Evolutionary conservation across 176 grass and related monocot genomes (phyloP), one percentile per base, ranked within the genome.

Genomic region (Triticum urartu): DNA sequence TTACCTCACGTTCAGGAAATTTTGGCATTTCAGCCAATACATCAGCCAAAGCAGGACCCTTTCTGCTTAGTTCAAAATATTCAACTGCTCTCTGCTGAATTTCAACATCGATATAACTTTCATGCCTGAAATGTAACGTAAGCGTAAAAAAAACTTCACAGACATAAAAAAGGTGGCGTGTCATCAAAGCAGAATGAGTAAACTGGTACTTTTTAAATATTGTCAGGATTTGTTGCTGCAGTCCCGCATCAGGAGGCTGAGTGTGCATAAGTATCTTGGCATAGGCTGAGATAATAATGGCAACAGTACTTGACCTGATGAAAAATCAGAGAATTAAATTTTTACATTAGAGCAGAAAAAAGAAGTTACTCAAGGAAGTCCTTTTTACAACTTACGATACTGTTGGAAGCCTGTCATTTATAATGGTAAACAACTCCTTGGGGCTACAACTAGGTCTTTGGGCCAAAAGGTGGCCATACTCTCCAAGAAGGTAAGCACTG

Each of bases 1-100:
- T 86, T 90, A 96, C 94, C 94, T 93, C 94, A 5, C 94, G 97
- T 87, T 99, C 97, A 65, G 97, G 97, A 89, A 96, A 99, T 85
- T 96, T 99, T 1, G 97, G 97, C 97, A 99, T 99, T 94, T 99
- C 97, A 22, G 97, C 97, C 82, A 99, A 85, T 61, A 99, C 84
- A 88, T 99, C 97, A 36, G 91, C 84, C 65, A 99, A 91, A 91
- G 94, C 89, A 86, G 92, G 73, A 71, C 97, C 97, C 82, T 99
- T 99, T 75, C 68, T 95, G 86, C 90, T 93, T 52, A 99, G 83
- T 78, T 95, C 92, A 90, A 93, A 96, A 88, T 99, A 99, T 83
- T 99, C 97, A 74, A 96, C 92, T 39, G 97, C 94, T 89, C 97
- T 94, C 89, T 99, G 97, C 33, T 99, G 97, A 87, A 99, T 94